Evolutionary conservation across 208 protist genomes (phyloP).

Genomic region (Trypanosomatidae sp.): DNA sequence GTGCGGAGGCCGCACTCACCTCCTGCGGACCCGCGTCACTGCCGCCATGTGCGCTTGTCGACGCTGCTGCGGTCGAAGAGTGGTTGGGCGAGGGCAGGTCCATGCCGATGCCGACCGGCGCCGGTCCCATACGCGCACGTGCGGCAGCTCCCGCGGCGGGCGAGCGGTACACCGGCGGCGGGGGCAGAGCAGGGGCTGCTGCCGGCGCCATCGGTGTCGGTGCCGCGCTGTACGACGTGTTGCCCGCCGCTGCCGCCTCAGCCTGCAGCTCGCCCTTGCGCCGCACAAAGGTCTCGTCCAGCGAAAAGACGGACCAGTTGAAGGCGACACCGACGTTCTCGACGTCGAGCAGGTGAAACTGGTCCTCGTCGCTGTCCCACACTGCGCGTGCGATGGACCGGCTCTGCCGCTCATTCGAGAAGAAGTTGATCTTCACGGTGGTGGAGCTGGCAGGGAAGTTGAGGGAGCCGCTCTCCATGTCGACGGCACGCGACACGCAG

Average conservation of each 20-base stretch:
- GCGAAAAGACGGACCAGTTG: constrained; percentile 84
- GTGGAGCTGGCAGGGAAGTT: constrained; percentile 67
- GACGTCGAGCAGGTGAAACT: constrained; percentile 80
- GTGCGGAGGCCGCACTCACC: not conserved
- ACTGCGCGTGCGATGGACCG: constrained; percentile 70
- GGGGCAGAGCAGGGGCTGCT: not conserved
- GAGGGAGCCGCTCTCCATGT: constrained; percentile 72
- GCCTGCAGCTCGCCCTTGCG: constrained; percentile 17
- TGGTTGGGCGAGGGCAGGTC: not conserved
- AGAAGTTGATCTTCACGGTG: constrained; percentile 82
- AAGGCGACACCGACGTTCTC: constrained; percentile 80
- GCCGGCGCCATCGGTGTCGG: not conserved
- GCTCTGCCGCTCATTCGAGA: constrained; percentile 81
- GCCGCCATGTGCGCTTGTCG: too few relatives aligned
- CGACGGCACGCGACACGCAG: constrained; percentile 80
- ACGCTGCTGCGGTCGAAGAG: too few relatives aligned
- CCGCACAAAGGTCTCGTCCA: constrained; percentile 65
- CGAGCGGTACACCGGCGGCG: not conserved
- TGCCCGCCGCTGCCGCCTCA: not conserved
- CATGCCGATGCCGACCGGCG: constrained; percentile 19
- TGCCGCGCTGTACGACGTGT: too few relatives aligned
- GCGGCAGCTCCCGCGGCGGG: too few relatives aligned
- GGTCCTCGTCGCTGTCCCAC: constrained; percentile 74
- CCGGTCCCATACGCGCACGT: constrained; percentile 12
- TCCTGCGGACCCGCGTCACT: not conserved